Conservation (phyloP, 2,329 filamentous ascomycete species). For the Paramyrothecium sp. region DNA sequence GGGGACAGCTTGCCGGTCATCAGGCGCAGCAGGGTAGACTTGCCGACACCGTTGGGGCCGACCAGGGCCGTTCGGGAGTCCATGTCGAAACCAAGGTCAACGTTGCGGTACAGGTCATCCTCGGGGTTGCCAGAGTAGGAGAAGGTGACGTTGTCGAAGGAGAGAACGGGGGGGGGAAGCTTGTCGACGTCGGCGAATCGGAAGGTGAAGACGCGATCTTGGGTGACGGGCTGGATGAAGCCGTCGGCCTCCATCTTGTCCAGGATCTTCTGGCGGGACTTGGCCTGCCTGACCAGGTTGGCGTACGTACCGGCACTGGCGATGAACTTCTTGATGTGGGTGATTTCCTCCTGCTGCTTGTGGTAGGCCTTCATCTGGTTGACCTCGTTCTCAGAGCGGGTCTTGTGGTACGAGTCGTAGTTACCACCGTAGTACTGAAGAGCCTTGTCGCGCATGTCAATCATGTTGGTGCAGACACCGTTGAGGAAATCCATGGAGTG, state of each 20-base stretch:
- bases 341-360: constrained; percentile 99
- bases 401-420: constrained; percentile 98
- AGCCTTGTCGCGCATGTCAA: constrained; percentile 89
- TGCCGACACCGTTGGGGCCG: constrained; percentile 98
- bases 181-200: constrained; percentile 98
- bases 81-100: constrained; percentile 99
- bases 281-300: constrained; percentile 98
- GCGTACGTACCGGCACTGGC: constrained; percentile 99
- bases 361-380: constrained; percentile 99
- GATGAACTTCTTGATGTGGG: constrained; percentile 99
- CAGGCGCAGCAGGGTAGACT: constrained; percentile 91
- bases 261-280: constrained; percentile 98
- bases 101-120: constrained; percentile 93
- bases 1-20: constrained; percentile 96
- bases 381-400: constrained; percentile 85
- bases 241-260: constrained; percentile 99
- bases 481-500: constrained; percentile 99
- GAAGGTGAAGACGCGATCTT: constrained; percentile 93
- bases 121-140: constrained; percentile 88
- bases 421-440: constrained; percentile 99
- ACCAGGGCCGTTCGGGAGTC: constrained; percentile 96
- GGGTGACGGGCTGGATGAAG: constrained; percentile 86
- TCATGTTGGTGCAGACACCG: constrained; percentile 97
- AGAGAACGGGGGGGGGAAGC: constrained; percentile 94
- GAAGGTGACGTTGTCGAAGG: constrained; percentile 96